Evolutionary conservation across 306 rosid species (phyloP), one percentile per base, ranked within the genome.

Genomic region (Lupinus albus): DNA sequence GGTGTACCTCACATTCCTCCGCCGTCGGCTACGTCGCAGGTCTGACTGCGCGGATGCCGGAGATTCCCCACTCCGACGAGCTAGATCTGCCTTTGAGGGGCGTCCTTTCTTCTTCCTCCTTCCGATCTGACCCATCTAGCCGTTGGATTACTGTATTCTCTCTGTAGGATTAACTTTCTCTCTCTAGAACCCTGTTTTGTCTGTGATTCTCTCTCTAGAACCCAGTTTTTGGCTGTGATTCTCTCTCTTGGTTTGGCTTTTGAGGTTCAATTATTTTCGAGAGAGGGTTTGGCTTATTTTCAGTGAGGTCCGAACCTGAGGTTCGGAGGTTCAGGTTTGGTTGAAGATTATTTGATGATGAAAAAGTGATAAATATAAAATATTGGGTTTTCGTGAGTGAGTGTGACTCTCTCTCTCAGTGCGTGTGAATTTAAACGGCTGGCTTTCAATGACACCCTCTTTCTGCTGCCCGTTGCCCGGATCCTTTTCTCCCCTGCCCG

Each of bases 81-180:
- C 99, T 55, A 94, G 99, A 90, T 85, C 97, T 69, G 96, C 90
- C 86, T 94, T 94, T 5, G 99, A 94, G 2, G 99, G 97, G 7
- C 99, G 80, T 0, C 99, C 99, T 21, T 86, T 94, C 97, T 94
- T 94, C 99, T 84, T 94, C 96, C 94, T 82, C 85, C 84, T 81
- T 84, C 85, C 99, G 97, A 94, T 94, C 97, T 94, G 97, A 80
- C 89, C 96, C 99, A 94, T 94, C 83, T 38, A 25, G 8, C 38
- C 38, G 36, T 32, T 4, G 36, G 5, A 5, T 56, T 50, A 33
- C 20, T 41, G 20, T 3, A 12, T 11, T 42, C 25, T 44, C 69
- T 55, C 67, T 62, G 49, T 71, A n/a, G n/a, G n/a, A n/a, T n/a
- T n/a, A n/a, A n/a, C 8, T 63, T 74, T 69, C 76, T 70, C 76